Evolutionary conservation across 768 basidiomycete species (phyloP), one percentile per base, ranked within the genome.

Genomic region (Guyanaporus albipodus): DNA sequence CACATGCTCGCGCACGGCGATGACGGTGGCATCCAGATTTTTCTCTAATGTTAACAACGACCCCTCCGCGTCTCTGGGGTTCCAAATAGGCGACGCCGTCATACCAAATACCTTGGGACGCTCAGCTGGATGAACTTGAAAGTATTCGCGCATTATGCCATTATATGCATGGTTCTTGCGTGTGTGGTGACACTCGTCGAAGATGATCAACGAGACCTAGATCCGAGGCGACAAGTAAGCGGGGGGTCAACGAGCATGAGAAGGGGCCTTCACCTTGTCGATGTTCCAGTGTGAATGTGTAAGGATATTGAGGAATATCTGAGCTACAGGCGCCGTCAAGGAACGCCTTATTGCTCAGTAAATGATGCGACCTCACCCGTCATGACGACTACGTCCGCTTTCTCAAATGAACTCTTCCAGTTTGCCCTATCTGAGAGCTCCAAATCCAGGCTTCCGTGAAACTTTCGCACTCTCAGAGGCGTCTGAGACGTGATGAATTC

Each of bases 71-170:
- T 89, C 77, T 52, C 78, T 83, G 11, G 80, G 74, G 52, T 88
- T 87, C 85, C 86, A 91, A 21, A 91, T 81, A 0, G 91, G 91
- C 15, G 88, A 91, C 0, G 92, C 92, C 0, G 92, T 94, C 83
- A 95, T 87, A 4, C 92, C 92, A 50, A 94, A 89, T n/a, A 95
- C 73, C 61, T 87, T 91, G 9, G 89, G 87, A n/a, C 85, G 73
- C 17, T 69, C 57, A 2, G 57, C 40, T 22, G 33, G 57, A 32
- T 67, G 72, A 35, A 62, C 70, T 43, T 72, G 72, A 50, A 74
- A 80, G 59, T 82, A 79, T 38, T 80, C 73, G 17, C 70, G 69
- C 77, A 83, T 78, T 46, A 83, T 76, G 17, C 72, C 72, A 42
- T 78, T 78, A 47, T 79, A 79, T 1, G 80, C 74, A 44, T 81